Evolutionary conservation across 176 grass and related monocot genomes (phyloP).

Genomic region (Alloteropsis semialata): DNA sequence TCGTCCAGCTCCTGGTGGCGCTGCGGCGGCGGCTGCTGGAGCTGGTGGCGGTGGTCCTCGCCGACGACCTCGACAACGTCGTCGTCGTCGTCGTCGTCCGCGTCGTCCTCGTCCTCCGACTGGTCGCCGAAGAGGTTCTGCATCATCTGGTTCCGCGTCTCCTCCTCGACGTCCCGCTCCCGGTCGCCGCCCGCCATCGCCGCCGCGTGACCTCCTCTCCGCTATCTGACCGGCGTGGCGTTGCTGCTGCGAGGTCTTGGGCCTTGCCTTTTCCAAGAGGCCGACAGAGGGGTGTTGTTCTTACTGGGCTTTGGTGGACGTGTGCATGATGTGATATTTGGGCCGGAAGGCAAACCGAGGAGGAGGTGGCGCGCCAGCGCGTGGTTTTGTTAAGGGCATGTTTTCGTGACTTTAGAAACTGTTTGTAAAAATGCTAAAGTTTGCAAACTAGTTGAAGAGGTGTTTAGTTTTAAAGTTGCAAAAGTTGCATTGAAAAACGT

Average conservation of each 20-base stretch:
- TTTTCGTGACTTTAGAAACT: too few relatives aligned
- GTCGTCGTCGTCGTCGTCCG: slow-evolving; percentile 43
- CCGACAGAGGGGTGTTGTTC: neutral
- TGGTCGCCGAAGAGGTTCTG: slow-evolving; percentile 97
- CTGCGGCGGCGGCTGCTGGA: slow-evolving; percentile 5
- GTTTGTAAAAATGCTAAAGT: too few relatives aligned
- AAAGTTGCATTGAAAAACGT: too few relatives aligned
- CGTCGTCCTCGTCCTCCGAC: slow-evolving; percentile 83
- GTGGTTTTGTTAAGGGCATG: too few relatives aligned
- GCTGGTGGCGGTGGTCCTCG: slow-evolving; percentile 45
- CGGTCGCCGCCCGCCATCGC: slow-evolving; percentile 45
- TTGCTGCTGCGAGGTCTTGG: neutral
- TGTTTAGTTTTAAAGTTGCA: too few relatives aligned
- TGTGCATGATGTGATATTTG: too few relatives aligned
- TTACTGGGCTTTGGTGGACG: neutral
- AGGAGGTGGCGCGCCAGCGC: too few relatives aligned
- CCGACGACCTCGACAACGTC: slow-evolving; percentile 60
- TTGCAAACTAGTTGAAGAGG: too few relatives aligned
- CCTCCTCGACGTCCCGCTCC: slow-evolving; percentile 62
- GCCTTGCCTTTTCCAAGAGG: neutral
- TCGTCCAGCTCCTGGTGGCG: slow-evolving; percentile 24
- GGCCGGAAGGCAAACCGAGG: too few relatives aligned
- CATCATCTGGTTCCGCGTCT: slow-evolving; percentile 92
- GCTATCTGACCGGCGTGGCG: neutral
- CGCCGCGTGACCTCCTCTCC: neutral